These are phyloP conservation scores for Astraeus odoratus DNA, from an alignment of 768 basidiomycete species.

Conservation along the genomic window DNA sequence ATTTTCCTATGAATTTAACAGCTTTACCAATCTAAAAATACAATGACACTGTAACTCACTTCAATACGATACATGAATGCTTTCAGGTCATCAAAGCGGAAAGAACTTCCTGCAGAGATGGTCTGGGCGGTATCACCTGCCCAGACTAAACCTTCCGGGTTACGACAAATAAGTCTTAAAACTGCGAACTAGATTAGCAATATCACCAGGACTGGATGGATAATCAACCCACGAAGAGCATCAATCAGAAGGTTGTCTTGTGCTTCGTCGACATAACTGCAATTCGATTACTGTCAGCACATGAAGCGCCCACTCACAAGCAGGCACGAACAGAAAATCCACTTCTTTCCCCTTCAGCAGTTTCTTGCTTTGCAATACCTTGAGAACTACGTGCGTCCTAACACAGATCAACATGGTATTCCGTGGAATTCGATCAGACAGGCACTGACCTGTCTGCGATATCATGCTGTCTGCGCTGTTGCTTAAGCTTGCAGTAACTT, in stretches of 20 bases:
- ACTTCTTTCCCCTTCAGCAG: slow-evolving; percentile 35
- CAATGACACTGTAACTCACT: slow-evolving; percentile 30
- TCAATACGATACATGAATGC: slow-evolving; percentile 59
- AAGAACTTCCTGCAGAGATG: slow-evolving; percentile 65
- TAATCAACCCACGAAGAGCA: slow-evolving; percentile 37
- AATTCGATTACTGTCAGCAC: not conserved
- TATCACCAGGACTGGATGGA: too few relatives aligned
- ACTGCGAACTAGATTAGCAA: slow-evolving; percentile 34
- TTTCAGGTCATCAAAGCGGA: slow-evolving; percentile 65
- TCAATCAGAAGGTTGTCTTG: slow-evolving; percentile 71
- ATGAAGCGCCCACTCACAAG: not conserved
- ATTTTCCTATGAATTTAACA: slow-evolving; percentile 15
- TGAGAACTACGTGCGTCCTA: slow-evolving; percentile 48
- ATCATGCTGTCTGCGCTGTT: slow-evolving; percentile 39
- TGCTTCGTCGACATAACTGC: slow-evolving; percentile 63
- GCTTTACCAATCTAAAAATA: not conserved
- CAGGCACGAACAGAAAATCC: slow-evolving; percentile 45
- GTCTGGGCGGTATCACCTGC: slow-evolving; percentile 79
- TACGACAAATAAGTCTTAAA: slow-evolving; percentile 52
- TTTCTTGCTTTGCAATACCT: slow-evolving; percentile 21
- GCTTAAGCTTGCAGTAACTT: slow-evolving; percentile 44
- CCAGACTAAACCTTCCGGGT: slow-evolving; percentile 66
- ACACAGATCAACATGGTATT: not conserved
- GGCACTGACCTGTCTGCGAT: slow-evolving; percentile 48
- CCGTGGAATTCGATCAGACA: not conserved